A percentile compares a stretch with the other conserved stretches of the same genome.
phyloP scores from a whole-genome alignment of 805 yeast species.

The Monosporozyma servazzii region DNA sequence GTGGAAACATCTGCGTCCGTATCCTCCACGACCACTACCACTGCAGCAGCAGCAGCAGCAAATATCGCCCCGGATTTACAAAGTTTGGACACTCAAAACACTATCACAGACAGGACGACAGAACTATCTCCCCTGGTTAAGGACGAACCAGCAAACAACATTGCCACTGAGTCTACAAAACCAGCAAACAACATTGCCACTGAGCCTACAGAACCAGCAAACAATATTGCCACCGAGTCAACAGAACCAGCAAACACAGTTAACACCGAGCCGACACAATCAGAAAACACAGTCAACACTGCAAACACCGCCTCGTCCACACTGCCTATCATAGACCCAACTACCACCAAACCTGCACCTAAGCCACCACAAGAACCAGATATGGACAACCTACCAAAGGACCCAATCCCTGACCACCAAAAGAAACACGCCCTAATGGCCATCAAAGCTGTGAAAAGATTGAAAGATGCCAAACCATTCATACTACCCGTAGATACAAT shows the following conservation, averaged over 20 bases:
- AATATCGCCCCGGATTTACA: neutral
- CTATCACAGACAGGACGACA: neutral
- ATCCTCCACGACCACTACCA: neutral
- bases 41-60: neutral
- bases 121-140: neutral
- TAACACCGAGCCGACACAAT: too few species aligned
- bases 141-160: neutral
- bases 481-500: constrained; percentile 82
- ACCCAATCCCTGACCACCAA: constrained; percentile 78
- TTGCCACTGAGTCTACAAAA: too few species aligned
- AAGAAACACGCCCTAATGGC: constrained; percentile 68
- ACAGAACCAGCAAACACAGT: too few species aligned
- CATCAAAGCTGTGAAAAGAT: constrained; percentile 76
- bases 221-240: too few species aligned
- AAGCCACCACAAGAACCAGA: constrained; percentile 68
- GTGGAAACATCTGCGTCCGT: too few species aligned
- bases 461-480: constrained; percentile 90
- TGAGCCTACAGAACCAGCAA: too few species aligned
- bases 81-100: neutral
- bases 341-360: constrained; percentile 49
- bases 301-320: neutral
- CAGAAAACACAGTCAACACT: too few species aligned
- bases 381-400: constrained; percentile 52
- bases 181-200: too few species aligned
- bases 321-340: constrained; percentile 2